phyloP scores from a whole-genome alignment of 2,329 filamentous ascomycete species.

The Helminthosporium solani region DNA sequence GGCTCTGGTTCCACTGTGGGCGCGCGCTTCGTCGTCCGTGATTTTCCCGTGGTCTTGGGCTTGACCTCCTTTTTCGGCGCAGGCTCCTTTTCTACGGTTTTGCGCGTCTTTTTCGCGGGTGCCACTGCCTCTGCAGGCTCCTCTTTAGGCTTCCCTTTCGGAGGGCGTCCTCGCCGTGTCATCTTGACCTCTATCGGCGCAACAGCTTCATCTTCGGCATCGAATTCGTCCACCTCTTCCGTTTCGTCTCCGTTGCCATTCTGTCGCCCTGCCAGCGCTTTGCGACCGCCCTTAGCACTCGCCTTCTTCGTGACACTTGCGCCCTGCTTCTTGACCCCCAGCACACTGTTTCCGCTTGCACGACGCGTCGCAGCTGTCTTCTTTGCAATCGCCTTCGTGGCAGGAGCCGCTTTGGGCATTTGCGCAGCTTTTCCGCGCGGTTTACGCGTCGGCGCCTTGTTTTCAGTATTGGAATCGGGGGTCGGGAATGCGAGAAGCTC shows the following conservation, averaged over 20 bases:
- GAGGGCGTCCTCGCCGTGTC: conserved; percentile 51
- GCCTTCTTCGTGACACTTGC: conserved; percentile 40
- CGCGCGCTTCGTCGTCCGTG: conserved; percentile 34
- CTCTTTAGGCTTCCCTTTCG: conserved; percentile 56
- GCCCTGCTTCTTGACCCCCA: conserved; percentile 41
- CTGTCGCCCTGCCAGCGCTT: conserved; percentile 45
- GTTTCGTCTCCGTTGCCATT: conserved; percentile 46
- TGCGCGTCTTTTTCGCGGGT: conserved; percentile 34
- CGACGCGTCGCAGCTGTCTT: conserved; percentile 40
- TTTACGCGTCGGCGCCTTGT: conserved; percentile 38
- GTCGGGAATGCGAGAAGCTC: conserved; percentile 40
- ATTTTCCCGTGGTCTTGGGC: conserved; percentile 24
- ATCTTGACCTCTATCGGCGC: conserved; percentile 30
- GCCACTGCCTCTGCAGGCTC: conserved; percentile 19
- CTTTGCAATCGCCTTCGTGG: conserved; percentile 37
- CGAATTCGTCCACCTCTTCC: conserved; percentile 48
- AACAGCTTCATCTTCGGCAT: conserved; percentile 21
- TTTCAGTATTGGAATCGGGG: conserved; percentile 45
- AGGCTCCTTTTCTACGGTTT: conserved; percentile 25
- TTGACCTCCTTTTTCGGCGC: conserved; percentile 22
- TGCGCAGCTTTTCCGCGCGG: conserved; percentile 34
- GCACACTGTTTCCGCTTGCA: conserved; percentile 35
- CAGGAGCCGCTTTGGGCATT: conserved; percentile 22
- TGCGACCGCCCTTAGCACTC: conserved; percentile 38
- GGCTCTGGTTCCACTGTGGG: conserved; percentile 35